phyloP scores from a whole-genome alignment of 2,329 filamentous ascomycete species.

The Exophiala oligosperma region DNA sequence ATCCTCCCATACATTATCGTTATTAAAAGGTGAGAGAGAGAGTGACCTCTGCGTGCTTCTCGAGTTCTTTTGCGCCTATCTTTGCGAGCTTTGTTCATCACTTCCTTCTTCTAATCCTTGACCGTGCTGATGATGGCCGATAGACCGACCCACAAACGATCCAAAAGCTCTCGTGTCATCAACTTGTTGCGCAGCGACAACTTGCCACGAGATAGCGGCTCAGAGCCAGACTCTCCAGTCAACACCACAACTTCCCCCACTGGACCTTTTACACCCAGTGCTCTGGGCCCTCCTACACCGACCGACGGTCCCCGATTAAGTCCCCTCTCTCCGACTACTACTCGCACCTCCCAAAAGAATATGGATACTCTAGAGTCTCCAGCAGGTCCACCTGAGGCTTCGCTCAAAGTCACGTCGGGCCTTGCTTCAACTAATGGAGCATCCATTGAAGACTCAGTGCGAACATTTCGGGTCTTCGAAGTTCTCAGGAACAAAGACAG shows the following conservation, averaged over 20 bases:
- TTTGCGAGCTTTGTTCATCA: background rate
- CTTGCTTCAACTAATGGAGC: conserved; percentile 37
- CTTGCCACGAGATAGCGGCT: conserved; percentile 43
- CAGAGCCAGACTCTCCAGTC: conserved; percentile 32
- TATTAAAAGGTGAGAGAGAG: background rate
- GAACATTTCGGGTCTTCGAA: conserved; percentile 93
- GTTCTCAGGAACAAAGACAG: conserved; percentile 88
- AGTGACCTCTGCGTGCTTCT: background rate
- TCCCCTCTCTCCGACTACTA: conserved; percentile 28
- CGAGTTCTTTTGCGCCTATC: background rate
- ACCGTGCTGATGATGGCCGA: conserved; percentile 32
- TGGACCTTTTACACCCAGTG: conserved; percentile 15
- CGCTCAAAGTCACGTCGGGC: conserved; percentile 36
- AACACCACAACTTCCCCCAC: conserved; percentile 19
- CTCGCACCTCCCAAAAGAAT: conserved; percentile 31
- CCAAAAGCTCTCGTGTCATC: conserved; percentile 55
- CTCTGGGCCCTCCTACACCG: conserved; percentile 13
- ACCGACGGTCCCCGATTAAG: conserved; percentile 15
- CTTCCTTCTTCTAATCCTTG: background rate
- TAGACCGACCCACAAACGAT: conserved; percentile 51
- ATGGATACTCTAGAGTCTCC: conserved; percentile 33
- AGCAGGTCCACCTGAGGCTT: conserved; percentile 32
- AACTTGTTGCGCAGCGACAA: conserved; percentile 56
- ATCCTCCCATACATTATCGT: background rate
- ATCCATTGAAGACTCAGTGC: conserved; percentile 87